Base-by-base conservation (phyloP, 208 protist genomes). In the Acanthamoeba lenticulata region DNA sequence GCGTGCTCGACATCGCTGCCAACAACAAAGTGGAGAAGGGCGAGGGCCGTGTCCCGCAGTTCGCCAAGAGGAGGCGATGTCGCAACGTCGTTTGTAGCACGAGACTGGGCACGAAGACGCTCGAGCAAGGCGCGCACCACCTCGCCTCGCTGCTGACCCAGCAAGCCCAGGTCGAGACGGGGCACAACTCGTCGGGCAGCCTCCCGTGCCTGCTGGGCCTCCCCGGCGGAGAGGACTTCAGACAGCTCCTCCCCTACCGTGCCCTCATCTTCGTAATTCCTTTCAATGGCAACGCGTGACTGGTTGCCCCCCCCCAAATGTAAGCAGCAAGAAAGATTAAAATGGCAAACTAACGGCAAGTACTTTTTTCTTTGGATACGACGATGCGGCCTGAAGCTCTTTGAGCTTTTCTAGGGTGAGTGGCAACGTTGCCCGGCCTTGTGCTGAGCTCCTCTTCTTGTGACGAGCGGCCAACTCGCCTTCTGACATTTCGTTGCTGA, bases 331-430 rank as follows among this genome's bases (percentile, higher is more conserved):
- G n/a, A n/a, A n/a, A n/a, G n/a, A n/a, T n/a, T n/a, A n/a, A n/a
- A n/a, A n/a, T n/a, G n/a, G n/a, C n/a, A n/a, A n/a, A n/a, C n/a
- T n/a, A n/a, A n/a, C n/a, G n/a, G n/a, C n/a, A n/a, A n/a, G 27
- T 21, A 36, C 32, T 24, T 91, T 91, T 27, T 91, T 91, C 55
- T 69, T 91, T 34, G 49, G 55, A 34, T 40, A 52, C 2, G 81
- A 62, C 7, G 85, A 38, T 32, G 49, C 85, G 36, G 85, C 36
- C 32, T 91, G 85, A 5, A 91, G 85, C 36, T 91, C 85, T 21
- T 91, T 91, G 52, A 91, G 85, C 40, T 91, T 91, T 21, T 91
- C 85, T 4, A 91, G 52, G 55, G 85, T 91, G 38, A 91, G 85
- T 1, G 85, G 85, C 32, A 91, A 34, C 27, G 85, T 91, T 0